Conservation (phyloP, 306 rosid genomes). For the Lathyrus tuberosus region DNA sequence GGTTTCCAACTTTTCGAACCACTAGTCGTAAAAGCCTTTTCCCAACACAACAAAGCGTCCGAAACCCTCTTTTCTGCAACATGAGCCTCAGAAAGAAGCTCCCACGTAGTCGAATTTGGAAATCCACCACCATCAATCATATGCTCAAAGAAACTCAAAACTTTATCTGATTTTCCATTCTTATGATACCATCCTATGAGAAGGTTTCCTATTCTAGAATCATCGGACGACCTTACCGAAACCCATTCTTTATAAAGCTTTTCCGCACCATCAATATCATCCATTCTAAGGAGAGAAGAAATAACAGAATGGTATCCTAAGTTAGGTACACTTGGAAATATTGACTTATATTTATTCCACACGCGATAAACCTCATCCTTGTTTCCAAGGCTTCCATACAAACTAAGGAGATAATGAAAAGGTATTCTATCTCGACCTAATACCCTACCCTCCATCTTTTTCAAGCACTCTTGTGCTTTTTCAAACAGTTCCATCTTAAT, state of each 20-base stretch:
- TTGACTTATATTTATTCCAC: constrained; percentile 73
- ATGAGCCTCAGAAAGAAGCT: constrained; percentile 72
- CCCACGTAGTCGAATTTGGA: constrained; percentile 90
- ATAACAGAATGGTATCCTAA: constrained; percentile 86
- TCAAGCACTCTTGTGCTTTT: constrained; percentile 83
- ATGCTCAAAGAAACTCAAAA: constrained; percentile 55
- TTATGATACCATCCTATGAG: constrained; percentile 61
- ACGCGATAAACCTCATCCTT: constrained; percentile 81
- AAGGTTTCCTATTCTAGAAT: constrained; percentile 84
- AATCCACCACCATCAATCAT: constrained; percentile 66
- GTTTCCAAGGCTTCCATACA: constrained; percentile 77
- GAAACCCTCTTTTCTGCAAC: constrained; percentile 54
- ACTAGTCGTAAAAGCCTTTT: constrained; percentile 65
- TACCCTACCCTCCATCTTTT: constrained; percentile 74
- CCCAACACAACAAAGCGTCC: constrained; percentile 70
- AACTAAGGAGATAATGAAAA: constrained; percentile 84
- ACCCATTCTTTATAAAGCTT: constrained; percentile 79
- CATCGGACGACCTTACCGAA: constrained; percentile 60
- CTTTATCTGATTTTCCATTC: constrained; percentile 59
- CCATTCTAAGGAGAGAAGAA: constrained; percentile 71
- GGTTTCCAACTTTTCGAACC: constrained; percentile 80
- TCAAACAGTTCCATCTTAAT: constrained; percentile 71
- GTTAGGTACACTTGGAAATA: constrained; percentile 77
- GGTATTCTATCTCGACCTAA: constrained; percentile 82
- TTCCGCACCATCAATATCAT: constrained; percentile 80